These are phyloP conservation scores for Colletotrichum navitas DNA, from an alignment of 2,329 filamentous ascomycete genomes.

Conservation along the genomic window DNA sequence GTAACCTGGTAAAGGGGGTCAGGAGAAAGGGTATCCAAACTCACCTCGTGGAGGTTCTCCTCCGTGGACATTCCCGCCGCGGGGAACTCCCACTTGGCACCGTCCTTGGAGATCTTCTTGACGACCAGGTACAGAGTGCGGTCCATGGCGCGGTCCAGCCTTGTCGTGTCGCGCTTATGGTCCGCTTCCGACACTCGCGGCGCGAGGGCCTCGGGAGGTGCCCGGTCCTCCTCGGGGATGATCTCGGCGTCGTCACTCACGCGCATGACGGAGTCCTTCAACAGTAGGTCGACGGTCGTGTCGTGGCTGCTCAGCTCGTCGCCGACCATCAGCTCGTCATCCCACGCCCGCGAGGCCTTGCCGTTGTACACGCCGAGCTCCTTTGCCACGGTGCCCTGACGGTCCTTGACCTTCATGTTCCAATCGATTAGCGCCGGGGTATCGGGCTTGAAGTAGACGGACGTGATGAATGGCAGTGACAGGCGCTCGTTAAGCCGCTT, in stretches of 20 bases:
- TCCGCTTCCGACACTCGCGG: slow-evolving; percentile 84
- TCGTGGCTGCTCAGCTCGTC: slow-evolving; percentile 75
- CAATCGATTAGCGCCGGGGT: slow-evolving; percentile 89
- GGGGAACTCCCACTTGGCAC: slow-evolving; percentile 86
- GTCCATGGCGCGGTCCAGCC: slow-evolving; percentile 83
- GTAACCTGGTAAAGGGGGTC: not conserved
- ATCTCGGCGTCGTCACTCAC: slow-evolving; percentile 72
- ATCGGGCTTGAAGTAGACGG: slow-evolving; percentile 95
- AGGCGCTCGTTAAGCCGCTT: slow-evolving; percentile 95
- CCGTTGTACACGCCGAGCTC: slow-evolving; percentile 90
- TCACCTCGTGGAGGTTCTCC: slow-evolving; percentile 87
- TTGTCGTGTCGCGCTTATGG: slow-evolving; percentile 76
- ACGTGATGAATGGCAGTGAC: slow-evolving; percentile 85
- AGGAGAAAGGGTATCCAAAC: slow-evolving; percentile 49
- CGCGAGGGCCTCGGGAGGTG: slow-evolving; percentile 77
- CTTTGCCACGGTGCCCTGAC: slow-evolving; percentile 78
- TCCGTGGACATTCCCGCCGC: slow-evolving; percentile 74
- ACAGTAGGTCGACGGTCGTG: slow-evolving; percentile 74
- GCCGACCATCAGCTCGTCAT: slow-evolving; percentile 88
- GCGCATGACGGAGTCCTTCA: slow-evolving; percentile 79
- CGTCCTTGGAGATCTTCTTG: slow-evolving; percentile 64
- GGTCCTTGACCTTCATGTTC: slow-evolving; percentile 85
- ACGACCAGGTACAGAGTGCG: slow-evolving; percentile 91
- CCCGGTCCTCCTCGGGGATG: slow-evolving; percentile 69
- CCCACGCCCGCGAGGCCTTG: slow-evolving; percentile 79